Evolutionary conservation across 2,329 filamentous ascomycete genomes (phyloP).

Genomic region (Trichophyton schoenleinii): DNA sequence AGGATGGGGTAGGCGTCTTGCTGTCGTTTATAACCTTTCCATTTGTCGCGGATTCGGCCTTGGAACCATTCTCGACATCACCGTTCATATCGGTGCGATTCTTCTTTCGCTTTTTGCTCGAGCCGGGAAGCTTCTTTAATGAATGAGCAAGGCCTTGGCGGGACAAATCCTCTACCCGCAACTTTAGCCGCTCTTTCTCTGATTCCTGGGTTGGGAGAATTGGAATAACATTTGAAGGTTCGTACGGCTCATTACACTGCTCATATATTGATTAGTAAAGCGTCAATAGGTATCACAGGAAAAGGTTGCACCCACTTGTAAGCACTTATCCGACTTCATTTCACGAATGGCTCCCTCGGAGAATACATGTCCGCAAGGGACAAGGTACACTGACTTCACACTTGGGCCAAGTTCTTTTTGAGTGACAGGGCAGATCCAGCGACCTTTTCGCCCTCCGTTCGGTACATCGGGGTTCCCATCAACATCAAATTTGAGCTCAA

Average conservation of each 20-base stretch:
- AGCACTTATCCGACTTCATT: slow-evolving; percentile 52
- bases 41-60: slow-evolving; percentile 7
- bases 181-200: slow-evolving; percentile 56
- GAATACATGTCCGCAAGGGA: slow-evolving; percentile 93
- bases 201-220: slow-evolving; percentile 60
- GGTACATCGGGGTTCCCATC: slow-evolving; percentile 29
- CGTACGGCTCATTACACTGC: slow-evolving; percentile 64
- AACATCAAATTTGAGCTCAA: slow-evolving; percentile 66
- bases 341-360: slow-evolving; percentile 74
- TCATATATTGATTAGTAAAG: neutral
- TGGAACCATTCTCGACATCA: neutral
- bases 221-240: slow-evolving; percentile 62
- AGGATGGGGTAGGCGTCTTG: slow-evolving; percentile 23
- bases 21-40: slow-evolving; percentile 14
- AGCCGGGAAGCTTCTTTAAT: slow-evolving; percentile 61
- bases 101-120: slow-evolving; percentile 59
- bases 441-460: slow-evolving; percentile 35
- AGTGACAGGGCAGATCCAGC: slow-evolving; percentile 76
- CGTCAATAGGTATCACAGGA: neutral
- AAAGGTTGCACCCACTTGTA: slow-evolving; percentile 33
- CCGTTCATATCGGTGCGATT: slow-evolving; percentile 32
- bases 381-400: slow-evolving; percentile 72
- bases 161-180: slow-evolving; percentile 56
- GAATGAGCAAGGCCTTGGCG: slow-evolving; percentile 68
- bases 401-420: slow-evolving; percentile 70